Evolutionary conservation across 2,329 filamentous ascomycete genomes (phyloP).

Genomic region (Fusarium torulosum): DNA sequence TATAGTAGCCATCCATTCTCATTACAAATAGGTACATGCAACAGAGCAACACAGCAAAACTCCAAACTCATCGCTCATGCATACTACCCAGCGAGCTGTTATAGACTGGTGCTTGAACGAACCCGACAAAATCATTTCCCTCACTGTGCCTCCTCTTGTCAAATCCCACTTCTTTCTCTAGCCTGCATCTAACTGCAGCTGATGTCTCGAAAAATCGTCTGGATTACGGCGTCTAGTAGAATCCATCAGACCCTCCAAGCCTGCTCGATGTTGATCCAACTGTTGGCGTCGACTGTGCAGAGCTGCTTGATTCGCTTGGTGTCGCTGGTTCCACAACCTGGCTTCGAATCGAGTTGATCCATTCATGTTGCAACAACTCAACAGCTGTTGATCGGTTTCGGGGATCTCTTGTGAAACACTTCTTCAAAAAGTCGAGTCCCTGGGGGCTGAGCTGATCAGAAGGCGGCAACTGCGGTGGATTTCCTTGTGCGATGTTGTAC

Average conservation of each 20-base stretch:
- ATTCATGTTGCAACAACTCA: conserved; percentile 93
- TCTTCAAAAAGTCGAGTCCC: conserved; percentile 88
- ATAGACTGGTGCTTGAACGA: conserved; percentile 39
- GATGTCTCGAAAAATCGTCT: conserved; percentile 1
- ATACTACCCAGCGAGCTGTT: conserved; percentile 35
- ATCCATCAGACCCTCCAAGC: conserved; percentile 50
- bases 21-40: conserved; percentile 40
- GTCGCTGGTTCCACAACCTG: conserved; percentile 74
- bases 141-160: conserved; percentile 19
- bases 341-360: conserved; percentile 77
- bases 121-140: conserved; percentile 24
- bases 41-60: conserved; percentile 42
- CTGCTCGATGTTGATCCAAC: conserved; percentile 50
- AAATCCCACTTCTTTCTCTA: background rate
- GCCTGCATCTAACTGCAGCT: background rate
- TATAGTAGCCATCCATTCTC: conserved; percentile 35
- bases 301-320: conserved; percentile 67
- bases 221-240: conserved; percentile 42
- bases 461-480: conserved; percentile 86
- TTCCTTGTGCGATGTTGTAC: conserved; percentile 99
- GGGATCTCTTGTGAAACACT: conserved; percentile 89
- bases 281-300: conserved; percentile 54
- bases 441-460: conserved; percentile 84
- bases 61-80: conserved; percentile 46
- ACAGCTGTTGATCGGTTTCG: conserved; percentile 82